These are phyloP conservation scores for Pharus latifolius DNA, from an alignment of 176 grass and related monocot genomes.

Conservation along the genomic window DNA sequence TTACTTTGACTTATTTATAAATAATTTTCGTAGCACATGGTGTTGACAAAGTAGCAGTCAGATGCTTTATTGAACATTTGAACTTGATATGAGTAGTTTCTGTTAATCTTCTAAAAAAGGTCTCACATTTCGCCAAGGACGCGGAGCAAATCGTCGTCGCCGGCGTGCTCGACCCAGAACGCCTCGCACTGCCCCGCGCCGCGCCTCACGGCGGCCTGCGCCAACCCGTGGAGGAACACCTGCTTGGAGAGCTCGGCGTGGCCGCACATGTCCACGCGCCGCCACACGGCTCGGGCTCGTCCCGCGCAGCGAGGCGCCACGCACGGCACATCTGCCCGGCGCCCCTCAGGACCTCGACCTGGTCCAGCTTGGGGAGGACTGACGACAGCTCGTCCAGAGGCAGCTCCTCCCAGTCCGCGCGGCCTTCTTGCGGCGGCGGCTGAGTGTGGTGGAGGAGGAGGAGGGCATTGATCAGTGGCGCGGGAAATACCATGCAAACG, in stretches of 20 bases:
- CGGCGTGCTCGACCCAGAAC: neutral
- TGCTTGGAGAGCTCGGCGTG: neutral
- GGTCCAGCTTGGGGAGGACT: constrained; percentile 1
- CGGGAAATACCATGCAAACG: too few species aligned
- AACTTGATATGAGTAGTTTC: too few species aligned
- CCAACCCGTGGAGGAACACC: neutral
- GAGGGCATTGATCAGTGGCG: too few species aligned
- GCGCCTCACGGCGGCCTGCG: constrained; percentile 3
- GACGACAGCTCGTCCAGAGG: neutral
- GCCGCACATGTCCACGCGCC: neutral
- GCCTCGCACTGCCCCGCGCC: constrained; percentile 14
- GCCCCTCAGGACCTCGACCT: neutral
- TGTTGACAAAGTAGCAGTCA: too few species aligned
- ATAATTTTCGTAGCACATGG: too few species aligned
- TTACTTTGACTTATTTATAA: too few species aligned
- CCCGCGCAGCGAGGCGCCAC: constrained; percentile 1
- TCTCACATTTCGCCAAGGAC: constrained; percentile 20
- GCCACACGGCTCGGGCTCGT: constrained; percentile 6
- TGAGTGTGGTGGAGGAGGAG: too few species aligned
- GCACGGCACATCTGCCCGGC: neutral
- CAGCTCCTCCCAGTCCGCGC: constrained; percentile 13
- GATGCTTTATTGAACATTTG: too few species aligned
- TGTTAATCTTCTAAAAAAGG: too few species aligned
- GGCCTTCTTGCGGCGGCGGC: too few species aligned
- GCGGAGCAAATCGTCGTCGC: neutral